Evolutionary conservation across 2,329 filamentous ascomycete species (phyloP), one percentile per base, ranked within the genome.

Genomic region (Aplosporella prunicola): DNA sequence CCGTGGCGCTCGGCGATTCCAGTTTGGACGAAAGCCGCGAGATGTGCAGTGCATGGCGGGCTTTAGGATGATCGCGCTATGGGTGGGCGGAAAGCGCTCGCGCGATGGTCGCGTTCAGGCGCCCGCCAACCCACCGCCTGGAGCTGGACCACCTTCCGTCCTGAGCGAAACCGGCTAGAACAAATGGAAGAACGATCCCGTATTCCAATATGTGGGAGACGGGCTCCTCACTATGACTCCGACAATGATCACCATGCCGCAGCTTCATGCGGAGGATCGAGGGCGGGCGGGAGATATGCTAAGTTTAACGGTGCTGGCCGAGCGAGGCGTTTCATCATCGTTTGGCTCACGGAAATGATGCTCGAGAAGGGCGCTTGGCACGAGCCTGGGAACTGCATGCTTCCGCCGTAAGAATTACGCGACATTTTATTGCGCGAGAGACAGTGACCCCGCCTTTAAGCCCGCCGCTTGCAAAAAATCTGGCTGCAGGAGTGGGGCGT

Each of bases 381-480:
- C 33, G 33, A 35, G 33, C 33, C 33, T 27, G 9, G 24, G 20
- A 11, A 29, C 34, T 18, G 20, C 34, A 36, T 30, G 34, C 34
- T 36, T 36, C 34, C 34, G 30, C 24, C 34, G 34, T 36, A 36
- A 36, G 34, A 27, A 36, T 36, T 36, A 36, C 34, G 34, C 34
- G 34, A 36, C 25, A n/a, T n/a, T n/a, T n/a, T n/a, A n/a, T n/a
- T n/a, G n/a, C n/a, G n/a, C n/a, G n/a, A n/a, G n/a, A n/a, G n/a
- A n/a, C n/a, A n/a, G n/a, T n/a, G n/a, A n/a, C n/a, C n/a, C n/a
- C n/a, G n/a, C n/a, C n/a, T n/a, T n/a, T n/a, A n/a, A n/a, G n/a
- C 34, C 34, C 34, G 34, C 26, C 26, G 34, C 25, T 25, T 18
- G 34, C 34, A 36, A 36, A n/a, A n/a, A 36, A 29, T 36, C 34